Conservation (phyloP, 106 monocot species). For the Phalaenopsis equestris region DNA sequence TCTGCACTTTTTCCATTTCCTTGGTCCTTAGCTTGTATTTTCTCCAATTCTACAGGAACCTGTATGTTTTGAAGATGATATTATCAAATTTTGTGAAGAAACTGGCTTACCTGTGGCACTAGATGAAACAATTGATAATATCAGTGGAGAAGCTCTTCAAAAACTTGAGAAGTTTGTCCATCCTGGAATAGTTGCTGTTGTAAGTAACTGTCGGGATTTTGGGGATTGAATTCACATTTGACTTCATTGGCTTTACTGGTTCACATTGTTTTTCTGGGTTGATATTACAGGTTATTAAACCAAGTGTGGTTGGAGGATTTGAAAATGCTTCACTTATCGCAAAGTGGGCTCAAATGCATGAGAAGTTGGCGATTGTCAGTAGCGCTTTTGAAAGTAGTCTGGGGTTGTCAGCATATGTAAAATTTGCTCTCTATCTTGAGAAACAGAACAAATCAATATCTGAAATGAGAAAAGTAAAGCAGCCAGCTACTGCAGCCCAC, state of each 20-base stretch:
- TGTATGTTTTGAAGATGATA: conserved; percentile 62
- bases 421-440: conserved; percentile 63
- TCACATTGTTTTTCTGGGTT: conserved; percentile 9
- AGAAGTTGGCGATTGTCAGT: conserved; percentile 76
- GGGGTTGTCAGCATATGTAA: conserved; percentile 57
- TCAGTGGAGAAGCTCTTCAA: conserved; percentile 37
- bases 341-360: conserved; percentile 73
- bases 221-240: conserved; percentile 2
- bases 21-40: too few relatives aligned
- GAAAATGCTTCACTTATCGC: conserved; percentile 72
- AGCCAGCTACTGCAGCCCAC: conserved; percentile 35
- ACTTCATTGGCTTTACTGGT: not conserved
- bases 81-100: conserved; percentile 83
- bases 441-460: conserved; percentile 28
- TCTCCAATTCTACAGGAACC: conserved; percentile 66
- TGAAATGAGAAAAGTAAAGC: conserved; percentile 25
- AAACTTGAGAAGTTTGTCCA: conserved; percentile 53
- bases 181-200: conserved; percentile 80
- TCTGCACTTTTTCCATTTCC: too few relatives aligned
- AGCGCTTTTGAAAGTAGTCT: conserved; percentile 90
- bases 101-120: conserved; percentile 69
- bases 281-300: conserved; percentile 74
- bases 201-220: conserved; percentile 32
- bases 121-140: conserved; percentile 77
- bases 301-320: conserved; percentile 83